Base-by-base conservation (phyloP, 2,329 filamentous ascomycete species). In the Aspergillus sclerotialis region DNA sequence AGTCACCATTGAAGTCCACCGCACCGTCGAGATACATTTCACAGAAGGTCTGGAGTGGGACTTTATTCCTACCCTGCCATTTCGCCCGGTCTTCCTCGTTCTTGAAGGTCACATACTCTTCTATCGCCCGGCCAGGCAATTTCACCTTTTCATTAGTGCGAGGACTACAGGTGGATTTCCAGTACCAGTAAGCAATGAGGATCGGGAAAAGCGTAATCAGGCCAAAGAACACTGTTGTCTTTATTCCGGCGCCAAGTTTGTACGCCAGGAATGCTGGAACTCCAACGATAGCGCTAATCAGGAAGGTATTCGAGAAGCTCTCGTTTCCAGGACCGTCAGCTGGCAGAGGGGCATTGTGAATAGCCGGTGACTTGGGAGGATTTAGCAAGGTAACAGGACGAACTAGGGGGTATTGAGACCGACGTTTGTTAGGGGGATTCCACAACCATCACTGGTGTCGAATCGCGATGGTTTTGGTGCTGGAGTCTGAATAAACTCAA, bases 1-100 rank as follows among this genome's bases (percentile, higher is more conserved):
- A 34, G 16, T 58, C 55, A 11, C 54, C 55, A 11, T 58, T 58
- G 40, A 58, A 60, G n/a, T 54, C 48, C 10, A 58, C 54, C 15
- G 37, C 14, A n/a, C 54, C 52, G 24, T 52, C 43, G 21, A 60
- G 41, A 31, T 57, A 60, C 42, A 50, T 51, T 35, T 58, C 52
- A 2, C 40, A 38, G 16, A 58, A 55, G 5, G 45, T 49, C 19
- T 53, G 39, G 29, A 58, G 40, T 10, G 56, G 47, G 8, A 57
- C 42, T 33, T 50, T 51, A 28, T 46, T 53, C 7, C n/a, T 36
- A 16, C 52, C 53, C 12, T 37, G 40, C 28, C 38, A 57, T 42
- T 40, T 49, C 5, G 39, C 29, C 12, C 35, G 36, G 30, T 57
- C 50, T 9, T 34, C 37, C 7, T 49, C 37, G 15, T 36, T 40